phyloP scores from a whole-genome alignment of 768 basidiomycete species.

The Mycena belliarum region DNA sequence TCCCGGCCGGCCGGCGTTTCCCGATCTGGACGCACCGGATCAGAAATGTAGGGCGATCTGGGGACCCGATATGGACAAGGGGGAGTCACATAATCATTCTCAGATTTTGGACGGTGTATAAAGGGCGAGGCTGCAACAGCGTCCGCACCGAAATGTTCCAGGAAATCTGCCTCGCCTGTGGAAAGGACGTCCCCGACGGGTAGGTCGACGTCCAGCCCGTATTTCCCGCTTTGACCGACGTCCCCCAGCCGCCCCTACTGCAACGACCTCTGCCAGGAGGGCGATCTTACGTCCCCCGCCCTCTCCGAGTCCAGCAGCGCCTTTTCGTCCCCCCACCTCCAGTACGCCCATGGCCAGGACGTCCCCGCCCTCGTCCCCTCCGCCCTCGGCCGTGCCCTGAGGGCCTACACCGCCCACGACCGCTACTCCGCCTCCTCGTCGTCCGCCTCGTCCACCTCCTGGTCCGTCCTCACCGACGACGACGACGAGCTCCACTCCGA shows the following conservation, averaged over 20 bases:
- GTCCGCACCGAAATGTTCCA: slow-evolving; percentile 57
- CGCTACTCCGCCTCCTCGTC: slow-evolving; percentile 63
- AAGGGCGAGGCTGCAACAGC: too few relatives aligned
- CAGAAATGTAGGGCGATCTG: too few relatives aligned
- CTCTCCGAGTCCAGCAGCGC: slow-evolving; percentile 68
- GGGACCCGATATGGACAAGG: too few relatives aligned
- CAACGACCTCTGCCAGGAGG: slow-evolving; percentile 64
- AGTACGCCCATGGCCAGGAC: slow-evolving; percentile 54
- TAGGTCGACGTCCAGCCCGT: slow-evolving; percentile 33
- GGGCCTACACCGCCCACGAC: slow-evolving; percentile 45
- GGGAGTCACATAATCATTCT: too few relatives aligned
- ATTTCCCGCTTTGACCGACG: slow-evolving; percentile 14
- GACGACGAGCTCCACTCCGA: slow-evolving; percentile 53
- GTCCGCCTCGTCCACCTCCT: slow-evolving; percentile 63
- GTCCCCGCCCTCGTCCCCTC: slow-evolving; percentile 69
- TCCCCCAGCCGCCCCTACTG: slow-evolving; percentile 63
- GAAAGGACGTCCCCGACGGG: slow-evolving; percentile 68
- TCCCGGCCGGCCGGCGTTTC: too few relatives aligned
- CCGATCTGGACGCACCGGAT: too few relatives aligned
- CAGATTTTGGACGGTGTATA: too few relatives aligned
- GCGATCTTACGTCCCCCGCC: slow-evolving; percentile 66
- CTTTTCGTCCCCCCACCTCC: slow-evolving; percentile 66
- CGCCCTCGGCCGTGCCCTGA: slow-evolving; percentile 59
- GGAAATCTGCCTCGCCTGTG: slow-evolving; percentile 76
- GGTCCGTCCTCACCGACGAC: slow-evolving; percentile 65